These are phyloP conservation scores for Psilocybe cyanescens DNA, from an alignment of 768 basidiomycete genomes.

Conservation along the genomic window DNA sequence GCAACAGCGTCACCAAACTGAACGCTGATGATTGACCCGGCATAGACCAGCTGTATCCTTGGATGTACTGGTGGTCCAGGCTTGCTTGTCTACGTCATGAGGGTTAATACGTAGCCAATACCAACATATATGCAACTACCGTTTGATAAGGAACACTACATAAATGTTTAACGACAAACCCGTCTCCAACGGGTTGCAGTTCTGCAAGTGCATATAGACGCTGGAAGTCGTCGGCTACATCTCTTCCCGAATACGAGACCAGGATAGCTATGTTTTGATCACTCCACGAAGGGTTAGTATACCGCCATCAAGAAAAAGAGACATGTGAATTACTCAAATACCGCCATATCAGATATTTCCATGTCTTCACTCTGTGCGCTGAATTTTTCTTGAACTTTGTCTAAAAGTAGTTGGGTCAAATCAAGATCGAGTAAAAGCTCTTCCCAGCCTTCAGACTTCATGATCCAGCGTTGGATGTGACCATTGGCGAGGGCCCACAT, in stretches of 20 bases:
- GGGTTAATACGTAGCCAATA: neutral
- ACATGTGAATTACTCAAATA: slow-evolving; percentile 28
- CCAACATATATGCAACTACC: slow-evolving; percentile 35
- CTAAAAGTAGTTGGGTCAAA: slow-evolving; percentile 49
- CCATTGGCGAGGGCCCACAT: slow-evolving; percentile 74
- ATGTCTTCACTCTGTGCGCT: slow-evolving; percentile 62
- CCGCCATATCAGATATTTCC: slow-evolving; percentile 71
- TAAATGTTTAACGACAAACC: slow-evolving; percentile 51
- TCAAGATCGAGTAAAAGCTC: slow-evolving; percentile 62
- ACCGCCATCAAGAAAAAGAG: slow-evolving; percentile 2
- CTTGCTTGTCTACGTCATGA: slow-evolving; percentile 53
- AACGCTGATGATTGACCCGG: slow-evolving; percentile 61
- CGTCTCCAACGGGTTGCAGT: slow-evolving; percentile 44
- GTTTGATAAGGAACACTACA: slow-evolving; percentile 76
- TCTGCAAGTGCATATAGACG: slow-evolving; percentile 68
- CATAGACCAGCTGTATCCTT: slow-evolving; percentile 61
- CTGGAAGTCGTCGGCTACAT: slow-evolving; percentile 50
- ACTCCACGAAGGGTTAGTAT: slow-evolving; percentile 29
- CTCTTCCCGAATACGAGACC: slow-evolving; percentile 66
- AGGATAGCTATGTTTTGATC: slow-evolving; percentile 61
- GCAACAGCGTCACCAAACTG: slow-evolving; percentile 82
- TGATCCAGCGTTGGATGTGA: slow-evolving; percentile 71
- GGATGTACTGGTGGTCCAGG: slow-evolving; percentile 77
- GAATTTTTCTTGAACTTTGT: slow-evolving; percentile 46
- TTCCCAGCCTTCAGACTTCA: slow-evolving; percentile 73